Evolutionary conservation across 2,329 filamentous ascomycete genomes (phyloP), one percentile per base, ranked within the genome.

Genomic region (Trichophyton equinum): DNA sequence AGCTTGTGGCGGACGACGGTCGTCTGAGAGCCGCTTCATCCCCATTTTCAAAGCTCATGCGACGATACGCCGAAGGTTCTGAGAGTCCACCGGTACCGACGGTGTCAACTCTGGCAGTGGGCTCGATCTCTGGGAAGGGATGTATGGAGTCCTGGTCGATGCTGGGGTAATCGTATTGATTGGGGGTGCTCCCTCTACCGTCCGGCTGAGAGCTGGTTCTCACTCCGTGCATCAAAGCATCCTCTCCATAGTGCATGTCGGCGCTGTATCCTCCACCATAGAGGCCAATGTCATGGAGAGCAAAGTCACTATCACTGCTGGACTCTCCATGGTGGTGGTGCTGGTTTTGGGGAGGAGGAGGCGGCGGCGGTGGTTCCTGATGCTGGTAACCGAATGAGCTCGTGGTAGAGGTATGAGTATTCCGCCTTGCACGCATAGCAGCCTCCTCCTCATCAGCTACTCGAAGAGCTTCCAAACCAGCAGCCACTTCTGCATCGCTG

Each of bases 11-110:
- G 57, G 68, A 65, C 66, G 75, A 67, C 75, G 82, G 67, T 76
- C 86, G 65, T 75, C 79, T 61, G 75, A 81, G 81, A 79, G 70
- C 82, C 73, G 53, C 79, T 72, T 97, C 94, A 66, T 96, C 94
- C 1, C 89, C 92, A 70, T 96, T 90, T 67, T 97, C 92, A 67
- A 94, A 96, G 74, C 91, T 96, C 68, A 91, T 79, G 63, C 90
- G 83, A 65, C 91, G 77, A 49, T 72, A 73, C 5, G 79, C 79
- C 57, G 80, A 84, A 1, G 91, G 91, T 62, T 88, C 83, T 64
- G 91, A 85, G 30, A 96, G 75, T 1, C 94, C 94, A 46, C 92
- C 94, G n/a, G 91, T 96, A 6, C 89, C 91, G 57, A 84, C 88
- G 55, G 89, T 91, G 72, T 97, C 92, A 58, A 96, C 87, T 60